Evolutionary conservation across 129 eudicot species (phyloP), one percentile per base, ranked within the genome.

Genomic region (Scalesia atractyloides): DNA sequence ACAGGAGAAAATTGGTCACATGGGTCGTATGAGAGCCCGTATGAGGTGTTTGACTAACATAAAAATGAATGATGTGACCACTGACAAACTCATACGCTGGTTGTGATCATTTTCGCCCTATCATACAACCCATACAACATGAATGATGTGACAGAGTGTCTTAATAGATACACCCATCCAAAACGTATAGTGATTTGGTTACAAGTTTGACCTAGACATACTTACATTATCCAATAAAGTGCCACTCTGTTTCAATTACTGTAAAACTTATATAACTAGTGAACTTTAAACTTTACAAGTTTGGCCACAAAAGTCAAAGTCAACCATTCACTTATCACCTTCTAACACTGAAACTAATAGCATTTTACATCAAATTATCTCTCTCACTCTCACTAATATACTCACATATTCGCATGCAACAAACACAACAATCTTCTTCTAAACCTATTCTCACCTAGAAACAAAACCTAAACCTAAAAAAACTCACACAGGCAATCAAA

Each of bases 371-470:
- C 37, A 58, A 58, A 58, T 20, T 12, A 58, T 58, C 16, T 6
- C 33, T 17, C 0, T 16, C 24, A 17, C 24, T 17, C 13, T 53
- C 10, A n/a, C n/a, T n/a, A n/a, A n/a, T n/a, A n/a, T n/a, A n/a
- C n/a, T n/a, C n/a, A n/a, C n/a, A n/a, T n/a, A n/a, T n/a, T n/a
- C n/a, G n/a, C n/a, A n/a, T n/a, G n/a, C n/a, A 26, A n/a, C 14
- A 50, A 60, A 4, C 19, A 11, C 59, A 44, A n/a, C 43, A 24
- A 71, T 41, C 66, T 19, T 43, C 1, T 36, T 34, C 30, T 34
- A 18, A 69, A 52, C 64, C 30, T 34, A 6, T 33, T 41, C 24
- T 33, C 61, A 26, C 61, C 33, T 66, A 61, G 17, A 73, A n/a
- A 15, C 30, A n/a, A 76, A 17, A 16, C 50, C 74, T 5, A 43